A percentile compares a stretch with the other conserved stretches of the same genome.
phyloP scores from a whole-genome alignment of 2,329 filamentous ascomycete species.

The Paecilomyces sp. region DNA sequence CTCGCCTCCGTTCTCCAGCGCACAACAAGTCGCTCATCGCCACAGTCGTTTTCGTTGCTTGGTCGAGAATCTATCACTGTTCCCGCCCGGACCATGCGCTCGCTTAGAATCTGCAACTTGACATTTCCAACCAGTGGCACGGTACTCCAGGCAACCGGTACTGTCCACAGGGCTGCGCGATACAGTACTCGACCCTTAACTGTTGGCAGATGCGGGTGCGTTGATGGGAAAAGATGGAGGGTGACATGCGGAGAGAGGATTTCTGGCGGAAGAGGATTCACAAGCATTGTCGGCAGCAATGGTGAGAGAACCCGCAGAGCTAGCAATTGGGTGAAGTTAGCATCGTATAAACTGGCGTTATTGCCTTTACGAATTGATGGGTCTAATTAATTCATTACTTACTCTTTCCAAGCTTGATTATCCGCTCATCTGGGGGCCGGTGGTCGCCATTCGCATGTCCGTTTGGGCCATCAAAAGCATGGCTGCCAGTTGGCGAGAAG shows the following conservation, averaged over 20 bases:
- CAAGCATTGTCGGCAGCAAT: constrained; percentile 54
- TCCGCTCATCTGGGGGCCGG: constrained; percentile 51
- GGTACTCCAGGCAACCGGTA: constrained; percentile 90
- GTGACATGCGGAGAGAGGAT: constrained; percentile 57
- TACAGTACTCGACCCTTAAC: constrained; percentile 88
- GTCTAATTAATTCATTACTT: constrained; percentile 13
- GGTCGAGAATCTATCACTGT: constrained; percentile 29
- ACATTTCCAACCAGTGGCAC: constrained; percentile 89
- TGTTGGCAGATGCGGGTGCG: constrained; percentile 64
- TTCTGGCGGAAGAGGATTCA: constrained; percentile 54
- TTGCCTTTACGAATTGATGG: background rate
- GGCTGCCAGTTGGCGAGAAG: constrained; percentile 18
- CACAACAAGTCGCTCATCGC: constrained; percentile 75
- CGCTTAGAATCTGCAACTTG: constrained; percentile 75
- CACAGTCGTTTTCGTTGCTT: constrained; percentile 21
- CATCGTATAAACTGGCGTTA: background rate
- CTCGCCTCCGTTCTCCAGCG: constrained; percentile 67
- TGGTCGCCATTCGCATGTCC: constrained; percentile 26
- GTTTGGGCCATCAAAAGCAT: constrained; percentile 15
- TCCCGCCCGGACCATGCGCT: constrained; percentile 68
- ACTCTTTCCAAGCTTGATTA: constrained; percentile 57
- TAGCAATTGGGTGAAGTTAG: constrained; percentile 17
- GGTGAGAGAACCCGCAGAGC: constrained; percentile 56
- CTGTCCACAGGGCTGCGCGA: constrained; percentile 89
- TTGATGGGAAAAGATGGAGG: constrained; percentile 58